These are phyloP conservation scores for Psophocarpus tetragonolobus DNA, from an alignment of 306 rosid species.

Conservation along the genomic window DNA sequence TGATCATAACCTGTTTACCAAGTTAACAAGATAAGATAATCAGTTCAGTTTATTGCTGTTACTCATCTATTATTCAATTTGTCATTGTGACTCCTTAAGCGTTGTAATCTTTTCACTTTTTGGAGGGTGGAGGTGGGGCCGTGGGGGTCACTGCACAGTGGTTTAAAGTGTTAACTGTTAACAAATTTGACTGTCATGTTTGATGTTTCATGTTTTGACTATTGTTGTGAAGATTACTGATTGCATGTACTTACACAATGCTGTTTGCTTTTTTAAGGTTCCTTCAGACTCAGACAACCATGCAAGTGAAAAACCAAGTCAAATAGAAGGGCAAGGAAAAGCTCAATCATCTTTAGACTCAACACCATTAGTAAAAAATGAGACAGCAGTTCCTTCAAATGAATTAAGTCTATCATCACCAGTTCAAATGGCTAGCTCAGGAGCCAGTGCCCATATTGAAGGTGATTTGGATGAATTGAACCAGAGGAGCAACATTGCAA, in stretches of 20 bases:
- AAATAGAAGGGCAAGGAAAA: slow-evolving; percentile 57
- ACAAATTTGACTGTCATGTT: slow-evolving; percentile 17
- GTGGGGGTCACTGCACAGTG: background rate
- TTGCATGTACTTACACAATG: slow-evolving; percentile 43
- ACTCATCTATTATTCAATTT: background rate
- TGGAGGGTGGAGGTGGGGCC: background rate
- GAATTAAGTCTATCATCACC: slow-evolving; percentile 68
- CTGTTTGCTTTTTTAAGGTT: slow-evolving; percentile 63
- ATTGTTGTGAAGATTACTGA: slow-evolving; percentile 18
- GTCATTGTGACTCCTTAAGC: background rate
- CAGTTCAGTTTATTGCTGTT: slow-evolving; percentile 12
- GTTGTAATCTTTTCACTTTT: background rate
- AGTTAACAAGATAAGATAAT: slow-evolving; percentile 24
- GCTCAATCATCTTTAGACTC: slow-evolving; percentile 53
- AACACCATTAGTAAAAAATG: slow-evolving; percentile 60
- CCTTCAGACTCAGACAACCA: slow-evolving; percentile 51
- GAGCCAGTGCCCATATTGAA: slow-evolving; percentile 59
- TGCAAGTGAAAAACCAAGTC: slow-evolving; percentile 52
- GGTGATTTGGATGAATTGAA: slow-evolving; percentile 59
- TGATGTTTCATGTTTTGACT: slow-evolving; percentile 10
- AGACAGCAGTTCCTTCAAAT: slow-evolving; percentile 59
- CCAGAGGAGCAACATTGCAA: slow-evolving; percentile 48
- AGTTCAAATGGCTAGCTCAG: slow-evolving; percentile 54
- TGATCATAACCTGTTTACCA: slow-evolving; percentile 2
- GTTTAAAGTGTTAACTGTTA: slow-evolving; percentile 11